Conservation (phyloP, 257 asterid genomes). For the Plantago ovata region DNA sequence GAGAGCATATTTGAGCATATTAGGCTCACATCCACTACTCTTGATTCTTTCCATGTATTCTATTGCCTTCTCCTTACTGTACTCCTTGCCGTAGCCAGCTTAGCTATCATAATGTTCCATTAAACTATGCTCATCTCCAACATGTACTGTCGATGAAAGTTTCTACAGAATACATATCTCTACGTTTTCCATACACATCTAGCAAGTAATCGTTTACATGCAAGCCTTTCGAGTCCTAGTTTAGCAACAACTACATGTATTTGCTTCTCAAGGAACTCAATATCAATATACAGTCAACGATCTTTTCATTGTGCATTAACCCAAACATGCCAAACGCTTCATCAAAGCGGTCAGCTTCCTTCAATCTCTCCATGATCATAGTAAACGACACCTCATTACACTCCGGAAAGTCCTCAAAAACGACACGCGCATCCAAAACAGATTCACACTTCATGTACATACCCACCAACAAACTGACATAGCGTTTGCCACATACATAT, state of each 20-base stretch:
- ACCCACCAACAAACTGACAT: too few relatives aligned
- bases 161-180: too few relatives aligned
- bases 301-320: conserved; percentile 47
- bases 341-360: conserved; percentile 42
- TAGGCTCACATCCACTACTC: conserved; percentile 50
- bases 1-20: conserved; percentile 52
- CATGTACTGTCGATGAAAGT: background rate
- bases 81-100: conserved; percentile 56
- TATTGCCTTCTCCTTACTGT: conserved; percentile 32
- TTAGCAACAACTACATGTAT: conserved; percentile 55
- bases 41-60: conserved; percentile 54
- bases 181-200: too few relatives aligned
- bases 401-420: conserved; percentile 50
- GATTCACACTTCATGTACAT: conserved; percentile 64
- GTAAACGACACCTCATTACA: conserved; percentile 72
- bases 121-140: conserved; percentile 53
- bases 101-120: conserved; percentile 73
- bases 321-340: conserved; percentile 66
- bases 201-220: too few relatives aligned
- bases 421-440: conserved; percentile 38
- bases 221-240: conserved; percentile 40
- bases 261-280: conserved; percentile 45
- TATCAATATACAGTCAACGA: conserved; percentile 49
- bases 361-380: conserved; percentile 63
- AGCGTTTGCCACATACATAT: conserved; percentile 61